Base-by-base conservation (phyloP, 176 grass and related monocot species). In the Saccharum officinarum region DNA sequence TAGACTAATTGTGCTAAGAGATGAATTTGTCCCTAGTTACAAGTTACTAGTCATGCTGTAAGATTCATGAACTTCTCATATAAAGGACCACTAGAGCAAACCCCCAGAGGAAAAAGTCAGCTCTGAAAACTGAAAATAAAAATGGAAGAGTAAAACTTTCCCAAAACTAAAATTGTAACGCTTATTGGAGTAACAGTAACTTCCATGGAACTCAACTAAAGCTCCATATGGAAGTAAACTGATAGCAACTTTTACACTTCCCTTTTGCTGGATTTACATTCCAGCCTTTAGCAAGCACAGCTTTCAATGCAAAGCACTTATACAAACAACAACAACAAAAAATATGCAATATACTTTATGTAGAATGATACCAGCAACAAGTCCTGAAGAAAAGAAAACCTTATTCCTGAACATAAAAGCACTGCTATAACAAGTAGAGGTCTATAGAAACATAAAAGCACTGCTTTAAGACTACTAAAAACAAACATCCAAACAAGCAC, bases 401-500 rank as follows among this genome's bases (percentile, higher is more conserved):
- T 67, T 63, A 36, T 20, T 18, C 42, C 73, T 4, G 5, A 37
- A 59, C 55, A 60, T 60, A 60, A 60, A 60, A 60, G 57, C 57
- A 60, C 8, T 23, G 22, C 57, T 60, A 28, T 64, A 30, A 38
- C 70, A 60, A 60, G 55, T 66, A 77, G 4, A 73, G 16, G 39
- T 71, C 41, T 46, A 42, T 25, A 26, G 44, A 28, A 72, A 72
- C 40, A 73, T 28, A 73, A 45, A 72, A 49, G 39, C 14, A 67
- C 44, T 31, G 40, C 20, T 54, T 61, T 61, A 61, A 46, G 15
- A 62, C 79, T 62, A 82, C 33, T 47, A 76, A 79, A 22, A 78
- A 82, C 30, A 37, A 85, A 73, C 11, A 83, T 82, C 6, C 14
- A 46, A 69, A 72, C 78, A 98, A 44, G 36, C 16, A 64, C 30